Percentiles rank a stretch among this genome's conserved stretches.
These are phyloP conservation scores for Phanerodontia chrysosporium DNA, from an alignment of 768 basidiomycete genomes.

Conservation along the genomic window DNA sequence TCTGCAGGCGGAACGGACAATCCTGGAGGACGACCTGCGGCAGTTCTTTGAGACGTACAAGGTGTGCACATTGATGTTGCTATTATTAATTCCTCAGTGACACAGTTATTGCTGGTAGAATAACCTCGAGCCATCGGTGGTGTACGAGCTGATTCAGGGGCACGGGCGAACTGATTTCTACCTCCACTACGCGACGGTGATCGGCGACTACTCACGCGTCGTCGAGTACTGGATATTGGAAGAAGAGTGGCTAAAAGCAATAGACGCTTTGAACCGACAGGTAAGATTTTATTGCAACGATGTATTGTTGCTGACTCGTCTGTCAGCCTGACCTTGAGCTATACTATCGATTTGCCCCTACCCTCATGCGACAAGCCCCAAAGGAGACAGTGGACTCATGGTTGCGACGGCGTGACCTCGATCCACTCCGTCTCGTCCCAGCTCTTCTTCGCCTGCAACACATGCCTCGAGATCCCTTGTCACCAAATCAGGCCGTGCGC, in stretches of 20 bases:
- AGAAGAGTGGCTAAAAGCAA: conserved; percentile 88
- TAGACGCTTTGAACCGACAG: conserved; percentile 88
- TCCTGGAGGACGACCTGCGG: conserved; percentile 89
- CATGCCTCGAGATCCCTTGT: conserved; percentile 62
- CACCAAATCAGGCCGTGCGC: conserved; percentile 82
- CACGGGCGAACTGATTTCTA: conserved; percentile 94
- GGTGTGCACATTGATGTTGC: conserved; percentile 37
- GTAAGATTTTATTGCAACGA: conserved; percentile 34
- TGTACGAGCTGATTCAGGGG: conserved; percentile 89
- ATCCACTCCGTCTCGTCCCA: conserved; percentile 84
- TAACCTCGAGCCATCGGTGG: conserved; percentile 78
- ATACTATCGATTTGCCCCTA: conserved; percentile 90
- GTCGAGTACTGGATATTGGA: conserved; percentile 90
- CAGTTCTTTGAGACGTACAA: conserved; percentile 95
- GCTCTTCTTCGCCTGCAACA: conserved; percentile 82
- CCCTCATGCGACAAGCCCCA: conserved; percentile 80
- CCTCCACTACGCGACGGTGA: conserved; percentile 77
- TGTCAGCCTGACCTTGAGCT: conserved; percentile 77
- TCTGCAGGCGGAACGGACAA: conserved; percentile 68
- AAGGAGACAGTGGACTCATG: conserved; percentile 91
- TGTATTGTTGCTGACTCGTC: conserved; percentile 1
- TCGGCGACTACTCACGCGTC: conserved; percentile 81
- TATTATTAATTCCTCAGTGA: not conserved
- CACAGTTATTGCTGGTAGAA: conserved; percentile 42
- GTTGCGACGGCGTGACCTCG: conserved; percentile 76